Evolutionary conservation across 148 eudicot genomes (phyloP), one percentile per base, ranked within the genome.

Genomic region (Cornus florida): DNA sequence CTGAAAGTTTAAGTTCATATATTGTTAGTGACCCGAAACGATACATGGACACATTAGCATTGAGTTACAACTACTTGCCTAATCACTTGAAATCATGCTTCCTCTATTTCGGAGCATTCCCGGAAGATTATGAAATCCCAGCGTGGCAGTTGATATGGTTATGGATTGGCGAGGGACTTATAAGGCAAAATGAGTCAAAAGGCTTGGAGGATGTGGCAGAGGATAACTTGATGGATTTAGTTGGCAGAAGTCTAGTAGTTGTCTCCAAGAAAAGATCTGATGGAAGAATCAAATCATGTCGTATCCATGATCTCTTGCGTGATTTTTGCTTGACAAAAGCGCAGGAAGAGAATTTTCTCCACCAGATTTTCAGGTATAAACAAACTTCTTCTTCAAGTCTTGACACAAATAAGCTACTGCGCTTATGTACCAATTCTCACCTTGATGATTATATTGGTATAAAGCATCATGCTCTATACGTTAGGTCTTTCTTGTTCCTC

Each of bases 131-230:
- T 56, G 77, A 72, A 53, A 67, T 82, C 14, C 84, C 80, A 0
- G 80, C 43, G 2, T 5, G 80, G 17, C 67, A 77, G 71, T 56
- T 82, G 9, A 72, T 35, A 6, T 68, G 64, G 12, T 74, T 82
- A 62, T 82, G 80, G 84, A 67, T 82, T 5, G 80, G 73, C 0
- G 80, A 82, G 69, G 84, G 84, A 23, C 65, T 82, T 20, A 48
- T 69, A 48, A 11, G 12, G 10, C 10, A 48, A 3, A 1, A 11
- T 48, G 53, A 7, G 53, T 8, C 10, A 11, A 48, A 48, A 11
- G 4, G 12, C 12, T 46, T 46, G 53, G 53, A 46, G 53, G 53
- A 46, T 46, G 53, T 7, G 53, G 53, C 53, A 46, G 68, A 65
- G 33, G 78, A 81, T 31, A 69, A 81, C 72, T 77, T 81, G 56